Evolutionary conservation across 1,139 yeast genomes (phyloP).

Genomic region (Taphrina pruni): DNA sequence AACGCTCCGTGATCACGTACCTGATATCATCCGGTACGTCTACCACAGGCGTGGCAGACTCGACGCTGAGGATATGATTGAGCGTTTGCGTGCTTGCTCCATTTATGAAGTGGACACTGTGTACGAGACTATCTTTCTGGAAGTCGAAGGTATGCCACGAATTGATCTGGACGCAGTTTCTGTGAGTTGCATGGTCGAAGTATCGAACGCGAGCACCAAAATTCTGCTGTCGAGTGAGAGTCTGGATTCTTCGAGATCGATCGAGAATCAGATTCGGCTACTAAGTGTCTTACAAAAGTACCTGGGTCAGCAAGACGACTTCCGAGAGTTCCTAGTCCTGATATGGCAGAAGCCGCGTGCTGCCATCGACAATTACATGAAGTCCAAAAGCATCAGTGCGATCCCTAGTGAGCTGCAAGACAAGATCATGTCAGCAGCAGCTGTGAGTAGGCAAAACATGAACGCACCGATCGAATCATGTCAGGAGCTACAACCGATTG

Average conservation of each 20-base stretch:
- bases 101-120: background rate
- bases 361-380: conserved; percentile 11
- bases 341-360: conserved; percentile 11
- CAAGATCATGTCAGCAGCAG: too few species aligned
- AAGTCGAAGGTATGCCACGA: background rate
- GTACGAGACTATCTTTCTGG: background rate
- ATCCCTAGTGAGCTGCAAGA: background rate
- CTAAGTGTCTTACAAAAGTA: background rate
- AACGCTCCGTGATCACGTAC: background rate
- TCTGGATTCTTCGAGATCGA: background rate
- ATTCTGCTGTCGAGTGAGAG: background rate
- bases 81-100: background rate
- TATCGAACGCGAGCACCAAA: background rate
- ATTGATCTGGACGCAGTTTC: background rate
- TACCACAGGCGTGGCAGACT: background rate
- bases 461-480: background rate
- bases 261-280: conserved; percentile 6
- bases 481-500: background rate
- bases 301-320: background rate
- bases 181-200: conserved; percentile 10
- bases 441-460: background rate
- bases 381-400: background rate
- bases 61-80: conserved; percentile 1
- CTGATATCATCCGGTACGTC: background rate
- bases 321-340: conserved; percentile 8